These are phyloP conservation scores for Xerocomellus intermedius DNA, from an alignment of 768 basidiomycete genomes.

Conservation along the genomic window DNA sequence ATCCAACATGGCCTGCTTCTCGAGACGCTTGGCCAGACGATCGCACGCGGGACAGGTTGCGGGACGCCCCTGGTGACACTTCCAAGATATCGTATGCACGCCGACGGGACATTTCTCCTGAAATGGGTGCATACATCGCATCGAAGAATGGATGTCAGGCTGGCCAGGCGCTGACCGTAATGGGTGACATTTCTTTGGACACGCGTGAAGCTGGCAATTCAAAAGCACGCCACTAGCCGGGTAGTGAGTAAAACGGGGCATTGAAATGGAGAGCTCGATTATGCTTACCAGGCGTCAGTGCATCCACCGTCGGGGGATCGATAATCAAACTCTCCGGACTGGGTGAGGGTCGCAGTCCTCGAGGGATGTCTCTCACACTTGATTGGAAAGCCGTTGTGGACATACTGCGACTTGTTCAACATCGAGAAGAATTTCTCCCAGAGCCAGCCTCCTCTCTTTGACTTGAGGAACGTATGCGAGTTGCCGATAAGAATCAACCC, in stretches of 20 bases:
- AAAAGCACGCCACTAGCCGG: constrained; percentile 12
- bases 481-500: constrained; percentile 69
- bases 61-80: constrained; percentile 44
- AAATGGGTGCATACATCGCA: constrained; percentile 43
- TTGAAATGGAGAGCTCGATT: not conserved
- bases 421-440: constrained; percentile 53
- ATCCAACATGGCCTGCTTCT: constrained; percentile 40
- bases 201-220: constrained; percentile 39
- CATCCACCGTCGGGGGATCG: constrained; percentile 67
- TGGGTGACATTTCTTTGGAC: constrained; percentile 64
- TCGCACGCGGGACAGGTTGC: constrained; percentile 47
- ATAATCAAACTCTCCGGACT: constrained; percentile 49
- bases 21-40: constrained; percentile 38
- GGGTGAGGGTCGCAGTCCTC: constrained; percentile 35
- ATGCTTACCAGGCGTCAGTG: constrained; percentile 52
- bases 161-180: constrained; percentile 44
- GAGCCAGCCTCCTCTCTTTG: constrained; percentile 50
- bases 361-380: constrained; percentile 55
- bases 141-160: constrained; percentile 23
- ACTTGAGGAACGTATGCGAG: constrained; percentile 53
- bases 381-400: constrained; percentile 63
- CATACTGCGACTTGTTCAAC: constrained; percentile 40
- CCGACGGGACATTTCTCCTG: constrained; percentile 39
- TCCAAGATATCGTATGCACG: constrained; percentile 44
- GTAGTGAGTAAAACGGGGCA: not conserved